Evolutionary conservation across 2,329 filamentous ascomycete species (phyloP), one percentile per base, ranked within the genome.

Genomic region (Amauroascus niger): DNA sequence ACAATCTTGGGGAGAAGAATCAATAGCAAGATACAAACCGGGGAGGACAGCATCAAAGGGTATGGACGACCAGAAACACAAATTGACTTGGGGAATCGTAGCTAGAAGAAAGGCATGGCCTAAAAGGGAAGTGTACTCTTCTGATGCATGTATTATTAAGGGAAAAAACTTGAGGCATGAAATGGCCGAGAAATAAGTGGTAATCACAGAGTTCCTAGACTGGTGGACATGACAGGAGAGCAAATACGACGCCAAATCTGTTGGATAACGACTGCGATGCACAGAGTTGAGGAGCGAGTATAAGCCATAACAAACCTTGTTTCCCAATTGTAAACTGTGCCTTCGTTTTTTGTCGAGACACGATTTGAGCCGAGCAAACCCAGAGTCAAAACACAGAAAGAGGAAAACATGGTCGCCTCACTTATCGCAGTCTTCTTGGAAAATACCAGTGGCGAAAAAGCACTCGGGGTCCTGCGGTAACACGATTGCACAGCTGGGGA

Each of bases 41-140:
- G 39, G 26, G 35, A 37, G 28, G n/a, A 41, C 18, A 45, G 49
- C 40, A 33, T 37, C 8, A 37, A 32, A 52, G 50, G 41, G 41
- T 52, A 46, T 46, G 50, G 39, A 44, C 40, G 33, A 46, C 32
- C 30, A 52, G 41, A 52, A 45, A 46, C 50, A 28, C 41, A 52
- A 37, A 35, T 52, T 32, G 40, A 44, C 49, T 44, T 32, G 49
- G 50, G 32, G 40, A 52, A 50, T 41, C 48, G 48, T 35, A 50
- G 37, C 48, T 22, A 41, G 39, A 6, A 50, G 39, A 46, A 35
- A 33, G 39, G 26, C 40, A 52, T 37, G 20, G 18, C 35, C 37
- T 52, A 20, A 46, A 46, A 11, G 20, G 33, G n/a, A 45, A 28
- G 32, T 22, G 41, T 24, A 37, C 22, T 46, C 32, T 52, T 16